phyloP scores from a whole-genome alignment of 2,329 filamentous ascomycete genomes.

The Xylaria sp. region DNA sequence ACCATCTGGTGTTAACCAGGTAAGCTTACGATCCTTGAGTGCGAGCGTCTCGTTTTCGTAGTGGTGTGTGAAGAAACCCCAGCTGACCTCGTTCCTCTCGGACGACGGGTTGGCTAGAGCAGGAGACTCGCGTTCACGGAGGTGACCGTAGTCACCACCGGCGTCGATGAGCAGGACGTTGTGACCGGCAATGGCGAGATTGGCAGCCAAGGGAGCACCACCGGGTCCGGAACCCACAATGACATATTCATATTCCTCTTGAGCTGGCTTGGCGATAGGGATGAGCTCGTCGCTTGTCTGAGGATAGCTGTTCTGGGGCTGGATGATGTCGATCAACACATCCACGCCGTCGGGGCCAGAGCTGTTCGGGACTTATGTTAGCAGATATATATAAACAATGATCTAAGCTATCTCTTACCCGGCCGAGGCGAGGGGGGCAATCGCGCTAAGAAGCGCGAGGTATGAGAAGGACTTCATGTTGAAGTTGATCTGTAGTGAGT shows the following conservation, averaged over 20 bases:
- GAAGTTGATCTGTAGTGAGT: slow-evolving; percentile 4
- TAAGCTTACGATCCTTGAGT: slow-evolving; percentile 67
- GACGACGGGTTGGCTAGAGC: slow-evolving; percentile 63
- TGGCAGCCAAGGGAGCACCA: slow-evolving; percentile 67
- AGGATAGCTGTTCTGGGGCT: slow-evolving; percentile 40
- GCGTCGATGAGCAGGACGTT: slow-evolving; percentile 68
- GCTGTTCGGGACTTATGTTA: slow-evolving; percentile 20
- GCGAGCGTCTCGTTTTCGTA: slow-evolving; percentile 65
- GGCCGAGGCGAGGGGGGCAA: slow-evolving; percentile 33
- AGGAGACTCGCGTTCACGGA: slow-evolving; percentile 63
- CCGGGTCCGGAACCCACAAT: slow-evolving; percentile 71
- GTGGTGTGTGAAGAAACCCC: slow-evolving; percentile 73
- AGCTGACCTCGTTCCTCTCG: slow-evolving; percentile 65
- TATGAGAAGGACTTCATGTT: slow-evolving; percentile 42
- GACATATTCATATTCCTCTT: slow-evolving; percentile 66
- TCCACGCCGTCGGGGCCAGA: slow-evolving; percentile 34
- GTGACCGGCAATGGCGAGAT: slow-evolving; percentile 69
- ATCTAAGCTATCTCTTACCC: slow-evolving; percentile 19
- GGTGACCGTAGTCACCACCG: slow-evolving; percentile 65
- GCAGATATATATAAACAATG: not conserved
- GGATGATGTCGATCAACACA: slow-evolving; percentile 39
- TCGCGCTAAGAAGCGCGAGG: slow-evolving; percentile 40
- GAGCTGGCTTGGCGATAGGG: slow-evolving; percentile 29
- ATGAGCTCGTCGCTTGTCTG: slow-evolving; percentile 40
- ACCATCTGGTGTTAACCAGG: slow-evolving; percentile 63